Evolutionary conservation across 2,329 filamentous ascomycete genomes (phyloP).

Genomic region (Elsinoe ampelina): DNA sequence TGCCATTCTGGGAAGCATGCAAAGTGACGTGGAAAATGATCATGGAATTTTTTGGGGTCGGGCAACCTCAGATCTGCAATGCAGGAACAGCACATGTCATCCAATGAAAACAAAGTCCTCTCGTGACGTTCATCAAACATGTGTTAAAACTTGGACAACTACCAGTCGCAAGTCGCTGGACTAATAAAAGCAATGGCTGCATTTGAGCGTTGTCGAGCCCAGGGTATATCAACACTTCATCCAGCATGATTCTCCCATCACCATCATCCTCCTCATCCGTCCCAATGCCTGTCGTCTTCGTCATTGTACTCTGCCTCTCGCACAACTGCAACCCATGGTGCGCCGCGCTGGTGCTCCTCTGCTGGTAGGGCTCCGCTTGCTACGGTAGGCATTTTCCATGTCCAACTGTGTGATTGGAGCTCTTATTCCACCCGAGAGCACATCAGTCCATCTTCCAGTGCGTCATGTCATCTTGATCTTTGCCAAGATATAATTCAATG

Average conservation of each 20-base stretch:
- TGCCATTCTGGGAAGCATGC: conserved; percentile 5
- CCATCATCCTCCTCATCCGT: background rate
- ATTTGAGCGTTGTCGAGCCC: conserved; percentile 4
- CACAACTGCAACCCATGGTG: too few relatives aligned
- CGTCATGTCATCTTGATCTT: conserved; percentile 67
- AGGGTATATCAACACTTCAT: conserved; percentile 10
- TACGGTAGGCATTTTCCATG: background rate
- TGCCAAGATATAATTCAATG: conserved; percentile 78
- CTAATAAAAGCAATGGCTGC: background rate
- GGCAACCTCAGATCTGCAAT: background rate
- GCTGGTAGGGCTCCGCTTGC: background rate
- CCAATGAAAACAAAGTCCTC: background rate
- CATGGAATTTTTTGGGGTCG: background rate
- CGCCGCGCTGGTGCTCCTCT: too few relatives aligned
- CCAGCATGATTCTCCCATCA: conserved; percentile 2
- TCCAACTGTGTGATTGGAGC: background rate
- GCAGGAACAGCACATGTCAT: conserved; percentile 2
- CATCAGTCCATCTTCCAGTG: conserved; percentile 94
- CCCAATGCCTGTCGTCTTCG: background rate
- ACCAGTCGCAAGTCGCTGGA: background rate
- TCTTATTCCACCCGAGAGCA: background rate
- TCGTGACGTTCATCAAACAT: background rate
- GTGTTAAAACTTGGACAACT: background rate
- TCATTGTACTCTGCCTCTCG: background rate
- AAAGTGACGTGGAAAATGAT: conserved; percentile 7